Conservation (phyloP, 2,329 filamentous ascomycete species). For the Fusarium sterilihyphosum region DNA sequence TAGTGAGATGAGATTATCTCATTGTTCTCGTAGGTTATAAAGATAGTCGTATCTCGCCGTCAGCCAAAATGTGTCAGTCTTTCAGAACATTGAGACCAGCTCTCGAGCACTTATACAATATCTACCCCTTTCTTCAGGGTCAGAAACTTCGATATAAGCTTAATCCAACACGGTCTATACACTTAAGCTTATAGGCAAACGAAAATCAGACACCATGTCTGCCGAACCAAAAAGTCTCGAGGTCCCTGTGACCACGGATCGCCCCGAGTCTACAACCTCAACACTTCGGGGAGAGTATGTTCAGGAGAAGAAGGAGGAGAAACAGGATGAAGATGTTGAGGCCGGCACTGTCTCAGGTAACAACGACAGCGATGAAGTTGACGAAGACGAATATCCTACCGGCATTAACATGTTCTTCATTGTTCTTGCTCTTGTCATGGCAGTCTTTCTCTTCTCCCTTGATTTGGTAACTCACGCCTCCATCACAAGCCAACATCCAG, state of each 20-base stretch:
- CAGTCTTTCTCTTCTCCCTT: constrained; percentile 60
- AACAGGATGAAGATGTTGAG: constrained; percentile 35
- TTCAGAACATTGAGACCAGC: constrained; percentile 11
- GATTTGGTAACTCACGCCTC: constrained; percentile 52
- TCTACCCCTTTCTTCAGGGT: background rate
- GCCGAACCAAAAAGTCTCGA: constrained; percentile 29
- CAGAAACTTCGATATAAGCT: constrained; percentile 19
- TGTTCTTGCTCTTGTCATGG: constrained; percentile 57
- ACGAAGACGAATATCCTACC: constrained; percentile 51
- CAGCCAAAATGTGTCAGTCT: constrained; percentile 5
- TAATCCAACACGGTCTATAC: background rate
- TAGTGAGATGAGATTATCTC: constrained; percentile 3
- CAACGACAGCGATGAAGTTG: constrained; percentile 29
- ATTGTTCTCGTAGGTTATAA: constrained; percentile 29
- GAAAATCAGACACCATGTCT: constrained; percentile 18
- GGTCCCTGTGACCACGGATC: constrained; percentile 36
- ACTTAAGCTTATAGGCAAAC: background rate
- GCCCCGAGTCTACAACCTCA: constrained; percentile 44
- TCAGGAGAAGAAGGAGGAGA: constrained; percentile 43
- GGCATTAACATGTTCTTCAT: constrained; percentile 55
- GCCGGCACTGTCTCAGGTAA: constrained; percentile 34
- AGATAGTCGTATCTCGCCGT: constrained; percentile 23
- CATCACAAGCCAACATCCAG: background rate
- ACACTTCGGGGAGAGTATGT: constrained; percentile 45
- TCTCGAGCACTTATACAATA: constrained; percentile 10